These are phyloP conservation scores for Scortechinia acanthostroma DNA, from an alignment of 2,329 filamentous ascomycete genomes.

Conservation along the genomic window DNA sequence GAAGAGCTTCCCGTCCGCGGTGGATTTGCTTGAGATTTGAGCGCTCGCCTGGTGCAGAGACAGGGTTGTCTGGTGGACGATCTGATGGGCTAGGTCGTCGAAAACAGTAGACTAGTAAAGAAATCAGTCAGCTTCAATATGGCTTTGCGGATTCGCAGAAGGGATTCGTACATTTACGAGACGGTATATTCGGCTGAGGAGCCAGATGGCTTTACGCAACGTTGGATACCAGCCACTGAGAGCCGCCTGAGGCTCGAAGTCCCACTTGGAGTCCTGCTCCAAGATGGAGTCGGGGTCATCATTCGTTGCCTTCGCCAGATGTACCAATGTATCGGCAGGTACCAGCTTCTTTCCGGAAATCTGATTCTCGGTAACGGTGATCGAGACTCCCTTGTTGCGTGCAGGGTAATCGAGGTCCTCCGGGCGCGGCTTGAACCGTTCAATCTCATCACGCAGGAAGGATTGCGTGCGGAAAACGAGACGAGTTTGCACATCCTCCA, in stretches of 20 bases:
- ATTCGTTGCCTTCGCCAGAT: constrained; percentile 35
- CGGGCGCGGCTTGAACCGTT: constrained; percentile 53
- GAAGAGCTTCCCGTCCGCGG: constrained; percentile 55
- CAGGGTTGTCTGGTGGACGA: constrained; percentile 60
- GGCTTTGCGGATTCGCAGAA: constrained; percentile 12
- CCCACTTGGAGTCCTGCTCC: constrained; percentile 29
- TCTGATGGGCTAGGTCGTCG: constrained; percentile 63
- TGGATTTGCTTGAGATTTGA: constrained; percentile 35
- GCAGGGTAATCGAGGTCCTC: constrained; percentile 57
- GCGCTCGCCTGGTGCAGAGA: constrained; percentile 47
- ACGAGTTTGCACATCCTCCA: constrained; percentile 60
- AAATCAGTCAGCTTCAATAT: neutral
- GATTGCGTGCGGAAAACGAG: constrained; percentile 57
- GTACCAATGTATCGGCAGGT: constrained; percentile 23
- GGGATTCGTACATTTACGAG: constrained; percentile 52
- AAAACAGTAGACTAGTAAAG: constrained; percentile 49
- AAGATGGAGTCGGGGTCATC: constrained; percentile 28
- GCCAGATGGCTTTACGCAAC: constrained; percentile 57
- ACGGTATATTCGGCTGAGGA: constrained; percentile 63
- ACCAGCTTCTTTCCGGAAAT: constrained; percentile 43
- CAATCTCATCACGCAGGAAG: constrained; percentile 54
- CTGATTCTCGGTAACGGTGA: constrained; percentile 14
- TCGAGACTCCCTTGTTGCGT: neutral
- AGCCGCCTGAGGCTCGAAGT: constrained; percentile 41
- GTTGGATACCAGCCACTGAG: constrained; percentile 58